Evolutionary conservation across 805 yeast genomes (phyloP), one percentile per base, ranked within the genome.

Genomic region (Starmerella vaccinii): DNA sequence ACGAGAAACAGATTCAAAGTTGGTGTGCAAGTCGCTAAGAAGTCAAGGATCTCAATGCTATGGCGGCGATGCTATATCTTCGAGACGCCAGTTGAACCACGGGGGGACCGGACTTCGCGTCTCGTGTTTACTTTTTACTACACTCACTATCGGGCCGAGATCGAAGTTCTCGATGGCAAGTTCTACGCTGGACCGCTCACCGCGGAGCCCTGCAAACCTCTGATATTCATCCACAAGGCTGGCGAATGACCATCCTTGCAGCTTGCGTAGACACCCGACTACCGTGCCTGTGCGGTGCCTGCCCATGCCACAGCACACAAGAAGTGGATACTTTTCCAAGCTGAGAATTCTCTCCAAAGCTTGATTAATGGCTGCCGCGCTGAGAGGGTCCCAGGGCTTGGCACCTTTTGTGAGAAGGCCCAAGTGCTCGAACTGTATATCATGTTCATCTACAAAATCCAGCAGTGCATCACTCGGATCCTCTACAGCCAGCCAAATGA

Each of bases 241-340:
- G n/a, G 97, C 96, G 63, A 90, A 70, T 62, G 94, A 92, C 98
- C 98, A 90, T n/a, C 94, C 90, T 72, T 92, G 97, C 18, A 92
- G 70, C 53, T 95, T 75, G 56, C 98, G 71, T 43, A 90, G 69
- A 65, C 98, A 90, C 0, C 98, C 98, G 53, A 92, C 79, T 3
- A 92, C 95, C 0, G 97, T 89, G 1, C 98, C 98, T 0, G 97
- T 89, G 57, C 98, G 74, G 66, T 90, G 98, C 58, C 98, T 73
- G 0, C 98, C 98, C 98, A 92, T 92, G 13, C 97, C 96, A 61
- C 97, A 92, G 65, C 97, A 92, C 4, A 89, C 89, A 46, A 92
- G 69, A 54, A 92, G 61, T 0, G 98, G 97, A 61, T 86, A 85
- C 63, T 80, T 78, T n/a, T 77, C 74, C 55, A 75, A 75, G 59